Conservation (phyloP, 352 stramenopile species). For the Peronospora farinosa region DNA sequence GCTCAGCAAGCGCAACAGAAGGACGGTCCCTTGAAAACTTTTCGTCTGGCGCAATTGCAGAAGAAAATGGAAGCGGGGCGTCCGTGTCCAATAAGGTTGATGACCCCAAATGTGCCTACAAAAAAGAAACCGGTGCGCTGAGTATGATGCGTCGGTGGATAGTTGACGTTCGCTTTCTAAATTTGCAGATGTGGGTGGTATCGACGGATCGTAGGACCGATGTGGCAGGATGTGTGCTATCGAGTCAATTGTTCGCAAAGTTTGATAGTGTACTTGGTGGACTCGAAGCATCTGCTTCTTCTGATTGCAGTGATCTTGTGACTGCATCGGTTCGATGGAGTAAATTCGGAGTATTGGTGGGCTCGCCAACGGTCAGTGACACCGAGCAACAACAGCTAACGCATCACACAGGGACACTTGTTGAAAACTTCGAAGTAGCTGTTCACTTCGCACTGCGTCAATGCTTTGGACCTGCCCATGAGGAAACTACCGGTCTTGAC, state of each 20-base stretch:
- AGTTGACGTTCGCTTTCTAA: constrained; percentile 37
- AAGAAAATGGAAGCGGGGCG: constrained; percentile 19
- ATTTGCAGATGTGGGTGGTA: constrained; percentile 62
- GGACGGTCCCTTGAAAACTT: constrained; percentile 17
- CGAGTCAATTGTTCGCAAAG: constrained; percentile 23
- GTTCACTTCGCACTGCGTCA: constrained; percentile 21
- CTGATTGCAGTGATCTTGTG: constrained; percentile 20
- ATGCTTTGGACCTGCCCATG: constrained; percentile 21
- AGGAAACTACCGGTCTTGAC: constrained; percentile 15
- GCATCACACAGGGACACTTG: constrained; percentile 36
- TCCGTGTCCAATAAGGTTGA: constrained; percentile 12
- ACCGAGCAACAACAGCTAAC: constrained; percentile 14
- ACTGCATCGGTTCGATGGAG: constrained; percentile 25
- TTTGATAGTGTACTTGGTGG: constrained; percentile 23
- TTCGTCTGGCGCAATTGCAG: constrained; percentile 26
- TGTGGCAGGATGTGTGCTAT: constrained; percentile 48
- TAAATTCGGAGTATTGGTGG: constrained; percentile 37
- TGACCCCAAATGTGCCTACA: neutral
- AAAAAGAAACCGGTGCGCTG: constrained; percentile 6
- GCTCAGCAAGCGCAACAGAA: constrained; percentile 31
- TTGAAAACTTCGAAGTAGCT: constrained; percentile 46
- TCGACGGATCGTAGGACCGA: constrained; percentile 57
- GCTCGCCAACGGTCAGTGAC: constrained; percentile 14
- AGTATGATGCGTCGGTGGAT: constrained; percentile 30
- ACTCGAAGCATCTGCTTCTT: constrained; percentile 4